Evolutionary conservation across 371 early-diverging fungal species (phyloP).

Genomic region (Conidiobolus incongruus): DNA sequence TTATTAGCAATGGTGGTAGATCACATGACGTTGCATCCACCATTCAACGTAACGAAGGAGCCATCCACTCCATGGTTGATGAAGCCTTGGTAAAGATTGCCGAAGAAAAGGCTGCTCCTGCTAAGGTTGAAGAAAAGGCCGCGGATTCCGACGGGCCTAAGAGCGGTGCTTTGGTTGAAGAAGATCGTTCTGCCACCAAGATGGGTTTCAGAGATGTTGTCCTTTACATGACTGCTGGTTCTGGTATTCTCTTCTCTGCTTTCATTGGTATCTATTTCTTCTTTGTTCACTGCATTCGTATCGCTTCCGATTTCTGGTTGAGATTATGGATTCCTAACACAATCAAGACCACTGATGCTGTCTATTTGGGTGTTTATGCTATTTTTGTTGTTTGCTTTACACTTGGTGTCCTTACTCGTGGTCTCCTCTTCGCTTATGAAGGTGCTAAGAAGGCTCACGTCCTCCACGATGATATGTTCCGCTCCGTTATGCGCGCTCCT

Average conservation of each 20-base stretch:
- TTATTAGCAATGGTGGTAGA: neutral
- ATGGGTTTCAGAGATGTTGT: slow-evolving; percentile 8
- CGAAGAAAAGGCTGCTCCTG: slow-evolving; percentile 14
- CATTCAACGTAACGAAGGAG: slow-evolving; percentile 7
- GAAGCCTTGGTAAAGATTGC: slow-evolving; percentile 7
- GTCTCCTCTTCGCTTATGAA: slow-evolving; percentile 11
- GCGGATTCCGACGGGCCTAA: neutral
- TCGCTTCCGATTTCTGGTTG: slow-evolving; percentile 2
- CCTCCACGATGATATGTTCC: slow-evolving; percentile 21
- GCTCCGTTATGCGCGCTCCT: slow-evolving; percentile 25
- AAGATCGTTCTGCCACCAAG: slow-evolving; percentile 9
- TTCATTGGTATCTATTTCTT: neutral
- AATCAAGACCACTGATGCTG: neutral
- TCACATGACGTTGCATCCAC: slow-evolving; percentile 6
- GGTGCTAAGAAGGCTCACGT: slow-evolving; percentile 8
- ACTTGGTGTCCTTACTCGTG: slow-evolving; percentile 12
- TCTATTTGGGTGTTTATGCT: slow-evolving; percentile 15
- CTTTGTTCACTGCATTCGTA: slow-evolving; percentile 1
- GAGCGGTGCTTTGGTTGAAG: neutral
- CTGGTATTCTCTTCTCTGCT: neutral
- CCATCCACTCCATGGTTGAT: slow-evolving; percentile 1
- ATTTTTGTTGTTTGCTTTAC: slow-evolving; percentile 12
- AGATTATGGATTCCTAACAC: slow-evolving; percentile 1
- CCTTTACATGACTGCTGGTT: slow-evolving; percentile 7
- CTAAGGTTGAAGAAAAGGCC: slow-evolving; percentile 7